phyloP scores from a whole-genome alignment of 148 eudicot species.

The Rhododendron simsii region DNA sequence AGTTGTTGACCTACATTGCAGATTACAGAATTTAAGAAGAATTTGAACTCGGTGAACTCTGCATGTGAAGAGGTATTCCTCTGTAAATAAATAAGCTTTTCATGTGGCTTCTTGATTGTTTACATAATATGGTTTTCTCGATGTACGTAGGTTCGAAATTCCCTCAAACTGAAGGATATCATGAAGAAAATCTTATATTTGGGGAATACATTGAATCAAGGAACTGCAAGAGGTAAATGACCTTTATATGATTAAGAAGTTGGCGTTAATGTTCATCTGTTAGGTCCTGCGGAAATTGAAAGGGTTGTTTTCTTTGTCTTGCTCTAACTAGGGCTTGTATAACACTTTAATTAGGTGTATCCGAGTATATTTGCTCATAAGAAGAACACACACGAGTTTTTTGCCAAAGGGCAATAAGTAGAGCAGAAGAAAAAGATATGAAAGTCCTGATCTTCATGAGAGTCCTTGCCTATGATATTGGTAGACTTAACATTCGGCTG shows the following conservation, averaged over 20 bases:
- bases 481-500: not conserved
- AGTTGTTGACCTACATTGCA: constrained; percentile 29
- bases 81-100: constrained; percentile 11
- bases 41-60: constrained; percentile 68
- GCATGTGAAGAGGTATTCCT: constrained; percentile 78
- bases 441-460: not conserved
- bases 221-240: constrained; percentile 86
- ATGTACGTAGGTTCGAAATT: constrained; percentile 60
- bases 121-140: constrained; percentile 4
- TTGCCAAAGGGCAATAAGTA: not conserved
- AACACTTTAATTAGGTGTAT: not conserved
- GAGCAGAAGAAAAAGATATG: constrained; percentile 1
- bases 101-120: constrained; percentile 11
- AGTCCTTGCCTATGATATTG: not conserved
- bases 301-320: not conserved
- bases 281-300: not conserved
- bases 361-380: not conserved
- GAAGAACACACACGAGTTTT: not conserved
- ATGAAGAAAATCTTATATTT: constrained; percentile 72
- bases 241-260: constrained; percentile 4
- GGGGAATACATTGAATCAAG: constrained; percentile 81
- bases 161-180: constrained; percentile 73
- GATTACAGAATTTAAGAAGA: constrained; percentile 71
- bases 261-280: not conserved
- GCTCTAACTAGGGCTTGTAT: not conserved